Percentiles rank a stretch among this genome's conserved stretches.
These are phyloP conservation scores for Litsea cubeba DNA, from an alignment of 164 flowering plant genomes.

Conservation along the genomic window DNA sequence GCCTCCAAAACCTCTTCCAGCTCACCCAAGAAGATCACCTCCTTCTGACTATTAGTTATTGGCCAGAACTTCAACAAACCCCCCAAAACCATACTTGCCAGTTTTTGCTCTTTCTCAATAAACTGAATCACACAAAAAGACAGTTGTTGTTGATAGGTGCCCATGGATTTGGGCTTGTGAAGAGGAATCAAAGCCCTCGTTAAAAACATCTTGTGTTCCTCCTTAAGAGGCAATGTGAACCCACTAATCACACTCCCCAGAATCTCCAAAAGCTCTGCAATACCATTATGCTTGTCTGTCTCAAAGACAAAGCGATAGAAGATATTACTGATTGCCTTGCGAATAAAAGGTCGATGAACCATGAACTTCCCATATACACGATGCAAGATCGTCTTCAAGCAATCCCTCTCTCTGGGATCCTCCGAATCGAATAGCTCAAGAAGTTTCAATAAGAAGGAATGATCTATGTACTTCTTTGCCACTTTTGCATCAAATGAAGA, in stretches of 20 bases:
- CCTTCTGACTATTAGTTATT: constrained; percentile 85
- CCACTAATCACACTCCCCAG: constrained; percentile 91
- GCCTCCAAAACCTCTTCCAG: constrained; percentile 84
- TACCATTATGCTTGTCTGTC: constrained; percentile 80
- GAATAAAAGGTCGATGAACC: constrained; percentile 86
- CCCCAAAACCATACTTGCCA: constrained; percentile 60
- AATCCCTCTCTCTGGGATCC: constrained; percentile 89
- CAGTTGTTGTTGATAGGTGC: constrained; percentile 72
- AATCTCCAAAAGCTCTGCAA: constrained; percentile 85
- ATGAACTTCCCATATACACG: constrained; percentile 90
- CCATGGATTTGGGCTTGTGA: constrained; percentile 79
- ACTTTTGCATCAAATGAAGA: constrained; percentile 64
- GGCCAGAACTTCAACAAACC: constrained; percentile 94
- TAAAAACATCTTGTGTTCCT: constrained; percentile 86
- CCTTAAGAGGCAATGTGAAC: constrained; percentile 85
- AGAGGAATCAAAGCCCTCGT: constrained; percentile 75
- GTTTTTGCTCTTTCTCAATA: constrained; percentile 83
- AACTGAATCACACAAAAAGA: constrained; percentile 72
- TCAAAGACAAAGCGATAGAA: constrained; percentile 79
- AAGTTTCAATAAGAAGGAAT: constrained; percentile 61
- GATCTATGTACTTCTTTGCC: constrained; percentile 76
- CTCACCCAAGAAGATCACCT: constrained; percentile 86
- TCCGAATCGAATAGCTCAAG: constrained; percentile 84
- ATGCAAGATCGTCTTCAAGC: constrained; percentile 78
- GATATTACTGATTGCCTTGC: constrained; percentile 74